These are phyloP conservation scores for Zostera marina DNA, from an alignment of 116 monocot species.

Conservation along the genomic window DNA sequence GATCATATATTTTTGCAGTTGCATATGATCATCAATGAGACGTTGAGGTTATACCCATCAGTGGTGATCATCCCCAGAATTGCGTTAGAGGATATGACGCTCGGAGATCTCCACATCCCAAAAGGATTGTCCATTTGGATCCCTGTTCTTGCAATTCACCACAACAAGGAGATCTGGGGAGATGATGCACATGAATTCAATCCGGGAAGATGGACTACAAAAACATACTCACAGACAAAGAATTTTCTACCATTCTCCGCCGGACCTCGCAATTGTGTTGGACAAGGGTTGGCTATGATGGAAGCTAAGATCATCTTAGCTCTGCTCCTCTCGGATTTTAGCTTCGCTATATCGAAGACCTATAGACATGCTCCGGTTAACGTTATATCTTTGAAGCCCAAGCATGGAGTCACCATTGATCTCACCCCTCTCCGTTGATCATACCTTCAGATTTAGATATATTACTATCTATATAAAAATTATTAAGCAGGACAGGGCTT, in stretches of 20 bases:
- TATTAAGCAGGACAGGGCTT: too few species aligned
- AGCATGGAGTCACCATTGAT: slow-evolving; percentile 61
- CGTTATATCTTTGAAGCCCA: slow-evolving; percentile 82
- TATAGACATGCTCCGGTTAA: slow-evolving; percentile 84
- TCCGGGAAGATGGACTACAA: slow-evolving; percentile 50
- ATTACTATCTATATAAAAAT: too few species aligned
- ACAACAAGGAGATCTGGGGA: slow-evolving; percentile 71
- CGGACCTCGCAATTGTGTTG: slow-evolving; percentile 91
- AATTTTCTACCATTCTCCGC: slow-evolving; percentile 80
- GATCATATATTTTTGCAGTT: slow-evolving; percentile 53
- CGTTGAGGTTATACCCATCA: slow-evolving; percentile 78
- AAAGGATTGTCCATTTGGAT: slow-evolving; percentile 91
- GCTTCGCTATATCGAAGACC: slow-evolving; percentile 64
- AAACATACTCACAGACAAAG: slow-evolving; percentile 40
- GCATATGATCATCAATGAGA: slow-evolving; percentile 88
- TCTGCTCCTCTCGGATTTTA: slow-evolving; percentile 64
- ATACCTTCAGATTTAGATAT: too few species aligned
- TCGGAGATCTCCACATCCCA: slow-evolving; percentile 71
- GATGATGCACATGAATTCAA: slow-evolving; percentile 72
- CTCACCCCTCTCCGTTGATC: slow-evolving; percentile 47
- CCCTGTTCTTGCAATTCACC: slow-evolving; percentile 85
- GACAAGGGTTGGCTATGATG: slow-evolving; percentile 83
- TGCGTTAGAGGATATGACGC: slow-evolving; percentile 71
- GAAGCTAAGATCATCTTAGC: slow-evolving; percentile 89
- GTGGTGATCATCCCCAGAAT: slow-evolving; percentile 70